Evolutionary conservation across 2,329 filamentous ascomycete genomes (phyloP).

Genomic region (Pseudocercospora crystallina): DNA sequence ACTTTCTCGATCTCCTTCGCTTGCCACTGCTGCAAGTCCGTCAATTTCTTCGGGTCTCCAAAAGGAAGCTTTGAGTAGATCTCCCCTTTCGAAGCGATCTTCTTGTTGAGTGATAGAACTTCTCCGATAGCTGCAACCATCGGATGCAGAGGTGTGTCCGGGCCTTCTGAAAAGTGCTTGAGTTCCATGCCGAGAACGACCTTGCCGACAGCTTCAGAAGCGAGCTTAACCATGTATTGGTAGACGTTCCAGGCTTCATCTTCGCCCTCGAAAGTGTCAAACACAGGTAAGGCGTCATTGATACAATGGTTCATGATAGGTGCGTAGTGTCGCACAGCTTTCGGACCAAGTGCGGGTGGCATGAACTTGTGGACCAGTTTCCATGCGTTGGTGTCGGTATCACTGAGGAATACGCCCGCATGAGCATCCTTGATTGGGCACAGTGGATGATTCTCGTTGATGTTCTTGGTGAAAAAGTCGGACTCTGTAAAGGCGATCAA

Average conservation of each 20-base stretch:
- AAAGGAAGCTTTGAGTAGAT: conserved; percentile 61
- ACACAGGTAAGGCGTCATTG: conserved; percentile 51
- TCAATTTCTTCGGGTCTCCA: conserved; percentile 53
- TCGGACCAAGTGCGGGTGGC: conserved; percentile 58
- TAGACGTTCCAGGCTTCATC: conserved; percentile 50
- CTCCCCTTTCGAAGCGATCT: conserved; percentile 53
- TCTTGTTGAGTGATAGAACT: conserved; percentile 58
- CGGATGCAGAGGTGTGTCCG: conserved; percentile 51
- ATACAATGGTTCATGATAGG: conserved; percentile 59
- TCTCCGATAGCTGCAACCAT: conserved; percentile 55
- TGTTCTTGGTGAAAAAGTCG: conserved; percentile 46
- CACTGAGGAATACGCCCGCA: conserved; percentile 38
- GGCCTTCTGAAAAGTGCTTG: conserved; percentile 41
- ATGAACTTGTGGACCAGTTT: conserved; percentile 60
- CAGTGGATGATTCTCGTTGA: conserved; percentile 33
- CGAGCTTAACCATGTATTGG: conserved; percentile 52
- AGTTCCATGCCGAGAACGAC: conserved; percentile 47
- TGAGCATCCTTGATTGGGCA: conserved; percentile 34
- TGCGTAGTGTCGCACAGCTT: conserved; percentile 61
- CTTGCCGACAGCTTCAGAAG: conserved; percentile 46
- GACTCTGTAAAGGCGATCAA: conserved; percentile 36
- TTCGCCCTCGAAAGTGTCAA: conserved; percentile 50
- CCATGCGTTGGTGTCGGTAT: conserved; percentile 55
- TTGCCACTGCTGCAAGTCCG: conserved; percentile 35
- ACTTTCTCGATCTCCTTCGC: conserved; percentile 42